These are phyloP conservation scores for Xylaria sp. DNA, from an alignment of 495 filamentous ascomycete genomes.

Conservation along the genomic window DNA sequence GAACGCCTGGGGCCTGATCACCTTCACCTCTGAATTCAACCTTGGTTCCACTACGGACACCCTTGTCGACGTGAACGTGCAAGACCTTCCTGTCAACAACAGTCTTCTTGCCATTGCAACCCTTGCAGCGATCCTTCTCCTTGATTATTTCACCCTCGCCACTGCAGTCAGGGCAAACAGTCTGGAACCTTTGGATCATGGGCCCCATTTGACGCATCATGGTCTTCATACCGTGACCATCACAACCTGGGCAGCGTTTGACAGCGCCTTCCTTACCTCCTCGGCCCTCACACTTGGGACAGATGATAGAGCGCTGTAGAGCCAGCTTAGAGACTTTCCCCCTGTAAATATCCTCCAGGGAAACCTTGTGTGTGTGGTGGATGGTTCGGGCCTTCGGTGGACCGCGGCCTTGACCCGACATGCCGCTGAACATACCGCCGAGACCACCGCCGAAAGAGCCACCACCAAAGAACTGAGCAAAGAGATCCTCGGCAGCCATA, in stretches of 20 bases:
- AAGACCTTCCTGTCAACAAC: constrained; percentile 96
- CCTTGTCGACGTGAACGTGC: constrained; percentile 95
- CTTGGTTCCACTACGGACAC: constrained; percentile 91
- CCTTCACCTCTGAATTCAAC: constrained; percentile 96
- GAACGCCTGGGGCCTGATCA: constrained; percentile 92
- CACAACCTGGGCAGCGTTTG: constrained; percentile 87
- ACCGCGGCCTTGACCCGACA: constrained; percentile 80
- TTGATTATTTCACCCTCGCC: constrained; percentile 96
- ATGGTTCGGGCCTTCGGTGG: constrained; percentile 96
- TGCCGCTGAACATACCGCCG: constrained; percentile 83
- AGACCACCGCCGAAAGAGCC: constrained; percentile 76
- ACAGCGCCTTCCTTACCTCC: constrained; percentile 98
- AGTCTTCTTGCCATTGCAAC: constrained; percentile 95
- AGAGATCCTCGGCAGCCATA: constrained; percentile 96
- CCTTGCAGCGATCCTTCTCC: constrained; percentile 95
- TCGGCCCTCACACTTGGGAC: constrained; percentile 90
- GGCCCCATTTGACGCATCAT: constrained; percentile 99
- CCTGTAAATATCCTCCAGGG: constrained; percentile 96
- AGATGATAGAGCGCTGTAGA: constrained; percentile 96
- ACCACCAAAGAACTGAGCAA: constrained; percentile 95
- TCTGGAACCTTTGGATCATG: constrained; percentile 99
- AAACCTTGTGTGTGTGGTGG: constrained; percentile 97
- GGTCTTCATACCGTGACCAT: constrained; percentile 96
- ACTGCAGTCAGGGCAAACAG: constrained; percentile 96
- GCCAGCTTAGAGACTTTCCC: constrained; percentile 98